Evolutionary conservation across 768 basidiomycete genomes (phyloP), one percentile per base, ranked within the genome.

Genomic region (Psilocybe cubensis): DNA sequence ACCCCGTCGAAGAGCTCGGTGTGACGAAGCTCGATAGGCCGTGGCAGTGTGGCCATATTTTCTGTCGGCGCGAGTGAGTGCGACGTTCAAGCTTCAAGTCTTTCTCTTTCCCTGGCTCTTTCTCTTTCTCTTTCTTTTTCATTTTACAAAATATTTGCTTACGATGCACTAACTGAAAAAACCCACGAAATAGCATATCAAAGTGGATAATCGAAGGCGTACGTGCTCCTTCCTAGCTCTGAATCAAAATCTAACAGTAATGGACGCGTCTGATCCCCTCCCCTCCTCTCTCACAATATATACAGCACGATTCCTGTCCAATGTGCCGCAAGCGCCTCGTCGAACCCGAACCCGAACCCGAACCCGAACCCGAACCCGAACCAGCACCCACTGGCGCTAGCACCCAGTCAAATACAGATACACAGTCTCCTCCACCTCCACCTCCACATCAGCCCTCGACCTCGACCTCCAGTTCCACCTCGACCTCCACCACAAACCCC

Each of bases 61-160:
- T 92, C 65, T 93, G 91, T 68, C 81, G 89, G 63, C 85, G 84
- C 75, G 91, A 93, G 91, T 92, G 73, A 73, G 68, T 65, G n/a
- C n/a, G n/a, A n/a, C n/a, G n/a, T n/a, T n/a, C n/a, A n/a, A n/a
- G n/a, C n/a, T n/a, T n/a, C n/a, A n/a, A n/a, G n/a, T n/a, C n/a
- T n/a, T n/a, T n/a, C n/a, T n/a, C n/a, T n/a, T n/a, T n/a, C n/a
- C n/a, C n/a, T n/a, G n/a, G n/a, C n/a, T n/a, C 3, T 38, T 42
- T 48, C 23, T 27, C 20, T 28, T 31, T 3, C 20, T 54, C 27
- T 51, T 27, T 21, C 27, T 24, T 33, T 33, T 28, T 41, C 38
- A 17, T n/a, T n/a, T n/a, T n/a, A n/a, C n/a, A n/a, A n/a, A n/a
- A n/a, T n/a, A n/a, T n/a, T n/a, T n/a, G n/a, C n/a, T n/a, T n/a